phyloP scores from a whole-genome alignment of 1,284 basidiomycete species.

The Inonotus obliquus region DNA sequence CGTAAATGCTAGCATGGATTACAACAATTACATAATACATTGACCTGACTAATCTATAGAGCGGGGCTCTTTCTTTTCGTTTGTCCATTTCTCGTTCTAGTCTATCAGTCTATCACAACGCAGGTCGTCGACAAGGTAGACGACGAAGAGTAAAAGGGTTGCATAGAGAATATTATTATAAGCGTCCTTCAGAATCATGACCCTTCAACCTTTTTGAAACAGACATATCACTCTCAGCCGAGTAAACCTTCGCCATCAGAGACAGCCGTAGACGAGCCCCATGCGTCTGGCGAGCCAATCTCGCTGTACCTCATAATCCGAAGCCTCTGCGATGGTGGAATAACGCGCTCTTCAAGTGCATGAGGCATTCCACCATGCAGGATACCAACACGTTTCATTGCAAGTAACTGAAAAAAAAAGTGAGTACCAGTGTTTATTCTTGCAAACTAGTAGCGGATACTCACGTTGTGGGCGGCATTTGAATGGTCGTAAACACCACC shows the following conservation, averaged over 20 bases:
- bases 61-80: too few relatives aligned
- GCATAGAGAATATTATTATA: neutral
- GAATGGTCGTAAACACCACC: slow-evolving; percentile 93
- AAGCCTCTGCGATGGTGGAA: slow-evolving; percentile 67
- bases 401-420: slow-evolving; percentile 47
- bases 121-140: neutral
- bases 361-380: slow-evolving; percentile 71
- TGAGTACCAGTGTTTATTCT: slow-evolving; percentile 21
- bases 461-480: slow-evolving; percentile 83
- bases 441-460: slow-evolving; percentile 23
- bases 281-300: slow-evolving; percentile 41
- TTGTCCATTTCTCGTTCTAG: too few relatives aligned
- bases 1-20: too few relatives aligned
- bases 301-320: slow-evolving; percentile 64
- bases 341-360: slow-evolving; percentile 57
- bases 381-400: slow-evolving; percentile 89
- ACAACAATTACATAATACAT: too few relatives aligned
- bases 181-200: neutral
- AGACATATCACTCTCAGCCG: slow-evolving; percentile 21
- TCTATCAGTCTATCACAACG: too few relatives aligned
- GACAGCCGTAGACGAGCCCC: slow-evolving; percentile 33
- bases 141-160: neutral
- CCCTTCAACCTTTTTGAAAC: neutral
- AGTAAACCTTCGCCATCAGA: slow-evolving; percentile 37
- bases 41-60: too few relatives aligned